A percentile compares a stretch with the other conserved stretches of the same genome.
These are phyloP conservation scores for Kodamaea neixiangensis DNA, from an alignment of 805 yeast genomes.

Conservation along the genomic window DNA sequence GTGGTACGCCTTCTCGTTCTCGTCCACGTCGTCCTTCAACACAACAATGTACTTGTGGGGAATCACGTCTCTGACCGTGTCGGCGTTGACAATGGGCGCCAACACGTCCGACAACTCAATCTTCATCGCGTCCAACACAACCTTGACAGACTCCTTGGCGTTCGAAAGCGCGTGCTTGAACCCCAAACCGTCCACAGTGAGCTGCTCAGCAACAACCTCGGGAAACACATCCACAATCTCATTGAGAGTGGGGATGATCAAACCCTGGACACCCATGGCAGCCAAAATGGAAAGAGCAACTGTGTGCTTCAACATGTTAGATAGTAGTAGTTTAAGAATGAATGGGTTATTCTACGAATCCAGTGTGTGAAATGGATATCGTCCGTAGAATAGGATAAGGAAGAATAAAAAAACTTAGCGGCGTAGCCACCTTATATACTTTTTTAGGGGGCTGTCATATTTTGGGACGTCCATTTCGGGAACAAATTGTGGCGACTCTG, in stretches of 20 bases:
- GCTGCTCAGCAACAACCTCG: slow-evolving; percentile 2
- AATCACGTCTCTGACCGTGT: slow-evolving; percentile 49
- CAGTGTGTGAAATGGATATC: slow-evolving; percentile 8
- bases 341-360: slow-evolving; percentile 9
- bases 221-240: slow-evolving; percentile 28
- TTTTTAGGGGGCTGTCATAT: slow-evolving; percentile 8
- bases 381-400: slow-evolving; percentile 9
- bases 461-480: slow-evolving; percentile 2
- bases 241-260: slow-evolving; percentile 26
- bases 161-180: slow-evolving; percentile 6
- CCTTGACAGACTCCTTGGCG: slow-evolving; percentile 7
- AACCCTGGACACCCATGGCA: slow-evolving; percentile 40
- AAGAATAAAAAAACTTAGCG: slow-evolving; percentile 1
- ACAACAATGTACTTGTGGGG: slow-evolving; percentile 84
- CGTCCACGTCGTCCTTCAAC: slow-evolving; percentile 63
- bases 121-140: slow-evolving; percentile 12
- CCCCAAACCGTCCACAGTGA: slow-evolving; percentile 2
- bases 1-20: slow-evolving; percentile 63
- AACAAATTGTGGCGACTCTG: not conserved
- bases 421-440: slow-evolving; percentile 8
- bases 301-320: slow-evolving; percentile 40
- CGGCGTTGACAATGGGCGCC: slow-evolving; percentile 48
- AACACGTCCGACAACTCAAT: slow-evolving; percentile 17
- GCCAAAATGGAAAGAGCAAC: slow-evolving; percentile 46
- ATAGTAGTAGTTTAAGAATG: not conserved